phyloP scores from a whole-genome alignment of 2,329 filamentous ascomycete species.

The Zymoseptoria ardabiliae region DNA sequence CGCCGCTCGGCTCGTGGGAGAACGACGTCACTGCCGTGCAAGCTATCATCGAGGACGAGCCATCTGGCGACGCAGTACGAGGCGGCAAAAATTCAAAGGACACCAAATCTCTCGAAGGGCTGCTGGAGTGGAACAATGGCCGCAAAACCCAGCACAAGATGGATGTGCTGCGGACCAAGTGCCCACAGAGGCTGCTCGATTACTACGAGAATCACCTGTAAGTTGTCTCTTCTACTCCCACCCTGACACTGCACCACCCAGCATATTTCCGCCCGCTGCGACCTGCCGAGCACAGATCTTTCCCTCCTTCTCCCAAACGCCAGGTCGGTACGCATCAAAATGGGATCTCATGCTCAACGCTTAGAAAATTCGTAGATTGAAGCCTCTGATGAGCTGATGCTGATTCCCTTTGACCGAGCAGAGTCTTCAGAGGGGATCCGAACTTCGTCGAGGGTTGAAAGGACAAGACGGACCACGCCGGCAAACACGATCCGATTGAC shows the following conservation, averaged over 20 bases:
- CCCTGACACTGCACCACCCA: neutral
- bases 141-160: constrained; percentile 68
- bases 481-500: neutral
- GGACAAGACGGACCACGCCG: too few relatives aligned
- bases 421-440: constrained; percentile 9
- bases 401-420: constrained; percentile 4
- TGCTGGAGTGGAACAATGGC: constrained; percentile 66
- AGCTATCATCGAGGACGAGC: constrained; percentile 57
- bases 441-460: constrained; percentile 1
- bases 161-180: constrained; percentile 62
- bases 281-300: neutral
- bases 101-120: constrained; percentile 55
- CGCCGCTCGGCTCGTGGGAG: constrained; percentile 70
- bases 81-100: constrained; percentile 17
- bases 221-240: constrained; percentile 16
- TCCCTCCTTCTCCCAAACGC: constrained; percentile 1
- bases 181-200: constrained; percentile 57
- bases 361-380: constrained; percentile 21
- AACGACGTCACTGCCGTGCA: constrained; percentile 63
- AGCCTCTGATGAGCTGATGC: constrained; percentile 13
- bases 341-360: constrained; percentile 13
- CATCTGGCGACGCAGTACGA: constrained; percentile 12
- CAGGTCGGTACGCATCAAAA: neutral
- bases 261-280: neutral
- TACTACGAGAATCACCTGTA: constrained; percentile 35